These are phyloP conservation scores for Metarhizium anisopliae DNA, from an alignment of 2,329 filamentous ascomycete species.

Conservation along the genomic window DNA sequence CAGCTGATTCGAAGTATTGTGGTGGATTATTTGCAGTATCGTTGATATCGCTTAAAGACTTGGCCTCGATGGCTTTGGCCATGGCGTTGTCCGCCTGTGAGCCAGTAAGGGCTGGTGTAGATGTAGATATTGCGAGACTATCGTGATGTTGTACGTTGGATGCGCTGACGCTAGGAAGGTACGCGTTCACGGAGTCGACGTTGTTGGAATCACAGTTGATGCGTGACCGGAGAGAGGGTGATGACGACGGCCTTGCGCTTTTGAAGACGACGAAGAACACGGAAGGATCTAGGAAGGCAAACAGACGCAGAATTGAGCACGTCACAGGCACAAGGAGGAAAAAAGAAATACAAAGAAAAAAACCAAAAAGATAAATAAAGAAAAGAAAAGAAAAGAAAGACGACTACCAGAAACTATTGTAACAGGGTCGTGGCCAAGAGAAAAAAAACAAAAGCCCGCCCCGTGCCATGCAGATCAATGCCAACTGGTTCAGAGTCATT, in stretches of 20 bases:
- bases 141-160: background rate
- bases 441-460: background rate
- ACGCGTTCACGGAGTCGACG: background rate
- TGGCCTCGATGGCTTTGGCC: slow-evolving; percentile 55
- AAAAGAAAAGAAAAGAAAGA: background rate
- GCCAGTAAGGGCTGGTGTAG: background rate
- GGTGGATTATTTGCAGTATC: slow-evolving; percentile 79
- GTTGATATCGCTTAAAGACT: slow-evolving; percentile 72
- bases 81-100: background rate
- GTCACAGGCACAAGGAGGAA: background rate
- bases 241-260: background rate
- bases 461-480: background rate
- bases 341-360: background rate
- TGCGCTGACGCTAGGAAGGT: background rate
- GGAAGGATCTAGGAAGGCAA: background rate
- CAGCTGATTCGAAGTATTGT: slow-evolving; percentile 68
- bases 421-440: background rate
- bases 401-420: background rate
- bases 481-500: no score
- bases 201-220: background rate
- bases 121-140: background rate
- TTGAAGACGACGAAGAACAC: background rate
- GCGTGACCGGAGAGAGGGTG: background rate
- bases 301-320: background rate
- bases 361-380: background rate